A percentile compares a stretch with the other conserved stretches of the same genome.
phyloP scores from a whole-genome alignment of 202 grass and related monocot species.

The Hordeum pubiflorum region DNA sequence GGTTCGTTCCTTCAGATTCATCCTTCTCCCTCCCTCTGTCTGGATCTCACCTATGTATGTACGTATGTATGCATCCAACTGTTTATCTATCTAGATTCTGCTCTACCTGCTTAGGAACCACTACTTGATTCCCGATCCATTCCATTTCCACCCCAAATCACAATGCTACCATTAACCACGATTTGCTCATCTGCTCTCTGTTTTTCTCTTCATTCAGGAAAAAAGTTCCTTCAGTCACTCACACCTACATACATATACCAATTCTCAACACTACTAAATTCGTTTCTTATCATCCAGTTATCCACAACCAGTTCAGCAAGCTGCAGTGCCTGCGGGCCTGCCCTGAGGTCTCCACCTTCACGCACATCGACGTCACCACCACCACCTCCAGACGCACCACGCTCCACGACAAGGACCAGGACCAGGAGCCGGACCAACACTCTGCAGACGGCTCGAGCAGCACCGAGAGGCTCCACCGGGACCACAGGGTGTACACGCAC shows the following conservation, averaged over 20 bases:
- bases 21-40: neutral
- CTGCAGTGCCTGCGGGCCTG: conserved; percentile 36
- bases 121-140: too few relatives aligned
- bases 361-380: conserved; percentile 20
- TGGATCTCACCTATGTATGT: neutral
- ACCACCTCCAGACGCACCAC: too few relatives aligned
- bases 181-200: too few relatives aligned
- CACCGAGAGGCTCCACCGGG: conserved; percentile 12
- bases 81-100: neutral
- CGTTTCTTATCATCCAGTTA: conserved; percentile 23
- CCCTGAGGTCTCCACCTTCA: conserved; percentile 49
- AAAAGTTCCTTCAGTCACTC: too few relatives aligned
- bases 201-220: too few relatives aligned
- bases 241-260: too few relatives aligned
- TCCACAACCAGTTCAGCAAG: conserved; percentile 56
- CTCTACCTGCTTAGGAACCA: too few relatives aligned
- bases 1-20: conserved; percentile 5
- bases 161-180: too few relatives aligned
- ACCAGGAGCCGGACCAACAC: neutral
- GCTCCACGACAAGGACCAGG: too few relatives aligned
- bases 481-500: conserved; percentile 30
- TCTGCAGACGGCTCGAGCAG: conserved; percentile 17
- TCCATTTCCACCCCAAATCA: too few relatives aligned
- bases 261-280: neutral
- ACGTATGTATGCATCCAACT: neutral